These are phyloP conservation scores for Boehmeria nivea DNA, from an alignment of 306 rosid species.

Conservation along the genomic window DNA sequence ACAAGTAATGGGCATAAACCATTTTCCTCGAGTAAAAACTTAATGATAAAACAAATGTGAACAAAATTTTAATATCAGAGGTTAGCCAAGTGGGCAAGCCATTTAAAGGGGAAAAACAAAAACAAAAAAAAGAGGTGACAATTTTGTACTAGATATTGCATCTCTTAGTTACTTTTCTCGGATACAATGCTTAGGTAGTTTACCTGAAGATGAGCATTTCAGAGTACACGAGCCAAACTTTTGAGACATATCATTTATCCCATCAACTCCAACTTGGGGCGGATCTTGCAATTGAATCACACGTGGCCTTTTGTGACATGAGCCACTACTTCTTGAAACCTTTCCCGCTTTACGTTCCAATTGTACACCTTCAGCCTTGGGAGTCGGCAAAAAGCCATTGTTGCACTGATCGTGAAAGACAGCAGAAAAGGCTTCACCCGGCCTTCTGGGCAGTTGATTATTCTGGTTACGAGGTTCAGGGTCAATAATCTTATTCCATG, in stretches of 20 bases:
- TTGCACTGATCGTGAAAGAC: slow-evolving; percentile 27
- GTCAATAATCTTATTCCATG: slow-evolving; percentile 32
- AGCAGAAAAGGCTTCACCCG: slow-evolving; percentile 35
- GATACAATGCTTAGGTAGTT: too few relatives aligned
- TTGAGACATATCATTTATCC: slow-evolving; percentile 43
- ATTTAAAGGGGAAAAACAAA: too few relatives aligned
- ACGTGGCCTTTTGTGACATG: slow-evolving; percentile 57
- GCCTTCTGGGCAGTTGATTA: slow-evolving; percentile 31
- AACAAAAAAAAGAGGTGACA: too few relatives aligned
- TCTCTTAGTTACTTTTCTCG: too few relatives aligned
- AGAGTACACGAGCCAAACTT: slow-evolving; percentile 44
- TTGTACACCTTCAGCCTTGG: slow-evolving; percentile 35
- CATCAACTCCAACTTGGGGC: slow-evolving; percentile 38
- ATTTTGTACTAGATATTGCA: too few relatives aligned
- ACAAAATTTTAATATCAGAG: too few relatives aligned
- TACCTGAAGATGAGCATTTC: slow-evolving; percentile 61
- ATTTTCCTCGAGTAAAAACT: too few relatives aligned
- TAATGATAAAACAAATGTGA: too few relatives aligned
- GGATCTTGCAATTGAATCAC: slow-evolving; percentile 47
- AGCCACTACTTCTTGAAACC: slow-evolving; percentile 39
- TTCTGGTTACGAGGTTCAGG: slow-evolving; percentile 38
- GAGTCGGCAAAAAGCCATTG: slow-evolving; percentile 35
- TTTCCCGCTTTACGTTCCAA: slow-evolving; percentile 54
- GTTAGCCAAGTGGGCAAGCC: too few relatives aligned
- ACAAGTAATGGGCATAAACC: too few relatives aligned